phyloP scores from a whole-genome alignment of 148 eudicot genomes.

The Agrostemma githago region DNA sequence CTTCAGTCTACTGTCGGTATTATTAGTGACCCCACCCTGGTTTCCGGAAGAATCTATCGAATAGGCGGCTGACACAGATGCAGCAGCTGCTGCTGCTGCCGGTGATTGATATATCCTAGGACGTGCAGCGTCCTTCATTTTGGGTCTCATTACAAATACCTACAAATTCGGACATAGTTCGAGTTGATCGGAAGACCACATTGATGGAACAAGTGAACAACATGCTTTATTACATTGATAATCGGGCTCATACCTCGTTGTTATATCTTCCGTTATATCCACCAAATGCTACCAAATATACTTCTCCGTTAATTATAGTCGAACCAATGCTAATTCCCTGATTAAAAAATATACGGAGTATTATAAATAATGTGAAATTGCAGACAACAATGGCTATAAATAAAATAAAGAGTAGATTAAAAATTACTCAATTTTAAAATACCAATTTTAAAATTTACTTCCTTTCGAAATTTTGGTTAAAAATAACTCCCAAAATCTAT shows the following conservation, averaged over 20 bases:
- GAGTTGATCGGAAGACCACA: background rate
- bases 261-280: slow-evolving; percentile 93
- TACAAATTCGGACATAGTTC: slow-evolving; percentile 20
- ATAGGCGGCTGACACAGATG: slow-evolving; percentile 95
- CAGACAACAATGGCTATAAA: background rate
- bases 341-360: slow-evolving; percentile 18
- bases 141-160: slow-evolving; percentile 85
- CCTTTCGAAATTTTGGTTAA: too few species aligned
- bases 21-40: slow-evolving; percentile 31
- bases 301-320: slow-evolving; percentile 50
- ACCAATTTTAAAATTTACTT: too few species aligned
- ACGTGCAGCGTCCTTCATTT: slow-evolving; percentile 49
- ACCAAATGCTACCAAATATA: slow-evolving; percentile 78
- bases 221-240: background rate
- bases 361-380: background rate
- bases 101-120: slow-evolving; percentile 86
- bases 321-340: slow-evolving; percentile 87
- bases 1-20: slow-evolving; percentile 27
- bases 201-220: background rate
- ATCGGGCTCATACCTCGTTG: slow-evolving; percentile 63
- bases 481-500: too few species aligned
- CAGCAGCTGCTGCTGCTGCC: slow-evolving; percentile 97
- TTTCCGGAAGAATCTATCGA: slow-evolving; percentile 44
- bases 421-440: too few species aligned
- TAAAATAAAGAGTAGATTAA: too few species aligned